Base-by-base conservation (phyloP, 805 yeast species). In the Ogataea chonburiensis region DNA sequence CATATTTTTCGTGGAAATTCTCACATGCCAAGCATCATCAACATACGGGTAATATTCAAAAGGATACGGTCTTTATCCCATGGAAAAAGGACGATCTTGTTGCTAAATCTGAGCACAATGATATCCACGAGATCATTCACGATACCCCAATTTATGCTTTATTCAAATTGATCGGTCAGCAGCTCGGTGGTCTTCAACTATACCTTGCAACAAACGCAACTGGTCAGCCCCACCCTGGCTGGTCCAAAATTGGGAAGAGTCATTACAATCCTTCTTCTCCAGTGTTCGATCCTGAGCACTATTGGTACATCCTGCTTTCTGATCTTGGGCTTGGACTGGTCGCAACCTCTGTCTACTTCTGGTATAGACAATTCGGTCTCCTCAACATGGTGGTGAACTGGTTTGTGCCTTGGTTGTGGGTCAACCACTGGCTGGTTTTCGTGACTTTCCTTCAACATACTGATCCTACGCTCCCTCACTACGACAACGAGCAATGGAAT, bases 361-460 rank as follows among this genome's bases (percentile, higher is more conserved):
- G 81, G 81, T 63, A 66, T 56, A 57, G 63, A 49, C 48, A 53
- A 28, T 70, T 62, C 47, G 79, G 81, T 19, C 49, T 55, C 22
- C 74, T 72, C 66, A 70, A 70, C 53, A 64, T 75, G 63, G 42
- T 67, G 41, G 67, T 75, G 44, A 65, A 73, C 58, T 77, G 79
- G 79, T 69, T 75, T 41, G 49, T 75, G 31, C 83, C 83, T 40
- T 77, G 74, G 70, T 48, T 68, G 30, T 71, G 71, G 67, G 79
- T 75, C 34, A 77, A 77, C 64, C 81, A 77, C 55, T 77, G 83
- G 83, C 66, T 77, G 53, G 82, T 77, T 24, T 72, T 77, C 50
- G 74, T 77, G 45, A 77, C 83, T 13, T 77, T 66, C 60, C 66
- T 77, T 48, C 83, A 77, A 61, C 83, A 77, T 58, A 71, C 81